Conservation (phyloP, 2,329 filamentous ascomycete genomes). For the Pseudonectria buxi region DNA sequence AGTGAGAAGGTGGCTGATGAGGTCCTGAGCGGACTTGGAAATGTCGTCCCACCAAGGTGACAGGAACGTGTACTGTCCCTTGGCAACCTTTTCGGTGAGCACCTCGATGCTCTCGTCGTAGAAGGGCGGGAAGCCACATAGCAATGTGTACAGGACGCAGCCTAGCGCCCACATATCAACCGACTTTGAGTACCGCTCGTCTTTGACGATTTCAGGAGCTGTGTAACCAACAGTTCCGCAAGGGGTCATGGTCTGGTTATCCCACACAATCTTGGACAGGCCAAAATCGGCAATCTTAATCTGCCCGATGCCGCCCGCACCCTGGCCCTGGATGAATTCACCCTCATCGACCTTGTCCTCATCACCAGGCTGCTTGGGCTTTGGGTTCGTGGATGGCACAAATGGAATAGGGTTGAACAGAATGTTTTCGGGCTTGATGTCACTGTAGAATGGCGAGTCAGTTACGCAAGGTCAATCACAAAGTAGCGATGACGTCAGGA, state of each 20-base stretch:
- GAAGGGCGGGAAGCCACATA: conserved; percentile 96
- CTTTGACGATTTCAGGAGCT: conserved; percentile 96
- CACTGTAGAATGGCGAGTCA: conserved; percentile 45
- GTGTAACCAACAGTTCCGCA: conserved; percentile 98
- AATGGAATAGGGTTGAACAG: conserved; percentile 84
- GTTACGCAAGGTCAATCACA: conserved; percentile 5
- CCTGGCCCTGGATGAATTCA: conserved; percentile 76
- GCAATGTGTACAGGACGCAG: conserved; percentile 91
- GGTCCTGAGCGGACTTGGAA: conserved; percentile 85
- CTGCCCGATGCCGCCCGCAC: conserved; percentile 81
- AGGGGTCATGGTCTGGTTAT: conserved; percentile 97
- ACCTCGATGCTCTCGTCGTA: conserved; percentile 98
- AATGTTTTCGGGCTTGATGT: conserved; percentile 98
- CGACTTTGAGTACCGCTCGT: conserved; percentile 96
- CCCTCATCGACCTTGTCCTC: conserved; percentile 97
- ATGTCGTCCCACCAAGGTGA: conserved; percentile 99
- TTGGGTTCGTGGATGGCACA: conserved; percentile 70
- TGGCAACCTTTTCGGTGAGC: conserved; percentile 93
- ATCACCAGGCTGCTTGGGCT: conserved; percentile 77
- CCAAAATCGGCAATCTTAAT: conserved; percentile 99
- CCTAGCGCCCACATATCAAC: conserved; percentile 99
- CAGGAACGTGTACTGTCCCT: conserved; percentile 93
- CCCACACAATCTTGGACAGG: conserved; percentile 96
- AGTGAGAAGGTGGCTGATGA: conserved; percentile 87
- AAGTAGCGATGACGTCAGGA: not conserved